A percentile compares a stretch with the other conserved stretches of the same genome.
Evolutionary conservation across 208 protist species (phyloP).

Genomic region (Acanthamoeba healyi): DNA sequence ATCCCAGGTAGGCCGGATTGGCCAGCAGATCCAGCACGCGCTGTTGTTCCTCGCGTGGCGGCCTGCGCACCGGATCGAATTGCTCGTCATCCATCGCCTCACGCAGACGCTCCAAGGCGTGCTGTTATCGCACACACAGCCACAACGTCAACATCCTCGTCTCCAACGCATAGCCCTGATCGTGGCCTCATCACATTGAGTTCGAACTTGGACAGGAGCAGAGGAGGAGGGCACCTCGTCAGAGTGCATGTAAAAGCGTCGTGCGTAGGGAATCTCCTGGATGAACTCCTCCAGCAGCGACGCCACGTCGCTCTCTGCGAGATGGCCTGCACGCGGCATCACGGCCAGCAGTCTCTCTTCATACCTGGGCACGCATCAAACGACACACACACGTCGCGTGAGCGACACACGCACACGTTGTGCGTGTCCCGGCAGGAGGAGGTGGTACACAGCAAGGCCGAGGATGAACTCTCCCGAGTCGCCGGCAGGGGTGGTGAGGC

Average conservation of each 20-base stretch:
- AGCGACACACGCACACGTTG: not conserved
- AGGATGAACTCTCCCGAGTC: slow-evolving; percentile 38
- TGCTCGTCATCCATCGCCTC: not conserved
- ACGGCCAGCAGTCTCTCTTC: not conserved
- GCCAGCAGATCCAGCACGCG: not conserved
- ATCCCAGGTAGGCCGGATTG: not conserved
- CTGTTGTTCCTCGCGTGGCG: not conserved
- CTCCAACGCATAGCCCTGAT: too few species aligned
- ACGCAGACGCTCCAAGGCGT: not conserved
- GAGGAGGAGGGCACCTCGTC: not conserved
- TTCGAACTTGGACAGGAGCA: too few species aligned
- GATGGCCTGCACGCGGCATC: not conserved
- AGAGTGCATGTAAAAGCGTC: slow-evolving; percentile 3
- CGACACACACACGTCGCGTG: too few species aligned
- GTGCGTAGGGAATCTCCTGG: not conserved
- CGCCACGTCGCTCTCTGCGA: not conserved
- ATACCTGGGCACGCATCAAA: not conserved
- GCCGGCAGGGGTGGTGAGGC: slow-evolving; percentile 16
- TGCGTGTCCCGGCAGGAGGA: not conserved
- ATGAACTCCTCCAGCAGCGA: not conserved
- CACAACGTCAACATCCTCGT: too few species aligned
- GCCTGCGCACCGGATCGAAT: not conserved
- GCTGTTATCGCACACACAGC: not conserved
- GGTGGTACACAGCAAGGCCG: not conserved
- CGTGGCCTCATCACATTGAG: too few species aligned